These are phyloP conservation scores for Pseudonitzschia multistriata DNA, from an alignment of 108 stramenopile genomes.

Conservation along the genomic window DNA sequence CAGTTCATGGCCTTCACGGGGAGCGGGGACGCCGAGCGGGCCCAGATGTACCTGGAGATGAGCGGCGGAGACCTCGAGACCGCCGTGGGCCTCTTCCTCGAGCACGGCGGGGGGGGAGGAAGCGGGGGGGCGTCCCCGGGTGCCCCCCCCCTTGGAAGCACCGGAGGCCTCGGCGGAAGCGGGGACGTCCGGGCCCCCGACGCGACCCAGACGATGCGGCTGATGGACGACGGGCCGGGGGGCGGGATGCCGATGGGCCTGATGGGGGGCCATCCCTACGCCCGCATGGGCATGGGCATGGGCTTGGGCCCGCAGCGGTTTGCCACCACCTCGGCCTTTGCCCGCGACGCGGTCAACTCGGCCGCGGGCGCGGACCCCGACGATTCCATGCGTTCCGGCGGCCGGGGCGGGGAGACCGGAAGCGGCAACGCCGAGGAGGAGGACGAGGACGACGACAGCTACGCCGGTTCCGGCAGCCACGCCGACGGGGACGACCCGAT, in stretches of 20 bases:
- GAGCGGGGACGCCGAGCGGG: conserved; percentile 48
- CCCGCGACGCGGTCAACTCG: conserved; percentile 44
- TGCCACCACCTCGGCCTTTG: conserved; percentile 29
- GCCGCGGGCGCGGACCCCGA: conserved; percentile 42
- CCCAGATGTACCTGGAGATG: conserved; percentile 82
- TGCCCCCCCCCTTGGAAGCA: background rate
- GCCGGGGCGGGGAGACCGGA: too few species aligned
- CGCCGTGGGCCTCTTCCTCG: conserved; percentile 74
- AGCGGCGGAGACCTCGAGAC: conserved; percentile 65
- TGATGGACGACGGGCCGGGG: conserved; percentile 60
- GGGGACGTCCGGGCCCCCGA: conserved; percentile 79
- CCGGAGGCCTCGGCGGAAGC: background rate
- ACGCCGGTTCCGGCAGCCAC: conserved; percentile 30
- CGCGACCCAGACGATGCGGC: conserved; percentile 78
- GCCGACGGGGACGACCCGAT: background rate
- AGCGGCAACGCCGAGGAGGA: conserved; percentile 11
- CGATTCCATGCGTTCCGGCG: conserved; percentile 22
- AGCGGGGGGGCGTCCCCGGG: conserved; percentile 28
- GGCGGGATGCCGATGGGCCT: conserved; percentile 27
- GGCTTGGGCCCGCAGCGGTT: conserved; percentile 35
- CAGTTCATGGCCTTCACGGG: conserved; percentile 82
- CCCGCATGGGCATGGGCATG: conserved; percentile 23
- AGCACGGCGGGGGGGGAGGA: conserved; percentile 49
- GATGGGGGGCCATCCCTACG: conserved; percentile 13
- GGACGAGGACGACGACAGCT: conserved; percentile 16